These are phyloP conservation scores for Exidia glandulosa DNA, from an alignment of 768 basidiomycete genomes.

Conservation along the genomic window DNA sequence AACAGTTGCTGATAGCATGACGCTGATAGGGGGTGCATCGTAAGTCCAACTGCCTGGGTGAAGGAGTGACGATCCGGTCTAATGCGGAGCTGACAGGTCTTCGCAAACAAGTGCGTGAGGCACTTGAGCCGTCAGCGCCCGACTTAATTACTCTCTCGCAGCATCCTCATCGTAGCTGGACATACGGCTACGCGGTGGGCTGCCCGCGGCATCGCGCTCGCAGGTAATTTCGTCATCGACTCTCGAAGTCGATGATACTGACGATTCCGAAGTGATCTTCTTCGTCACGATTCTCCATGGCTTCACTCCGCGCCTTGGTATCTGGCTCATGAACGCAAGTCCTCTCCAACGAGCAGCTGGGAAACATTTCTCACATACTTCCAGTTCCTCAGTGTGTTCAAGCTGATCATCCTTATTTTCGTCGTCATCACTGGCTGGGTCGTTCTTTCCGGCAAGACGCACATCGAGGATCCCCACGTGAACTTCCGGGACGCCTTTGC, in stretches of 20 bases:
- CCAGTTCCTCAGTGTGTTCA: constrained; percentile 43
- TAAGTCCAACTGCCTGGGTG: background rate
- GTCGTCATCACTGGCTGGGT: constrained; percentile 49
- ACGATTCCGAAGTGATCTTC: constrained; percentile 30
- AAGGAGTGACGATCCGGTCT: constrained; percentile 1
- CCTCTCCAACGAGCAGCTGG: background rate
- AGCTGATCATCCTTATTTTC: constrained; percentile 41
- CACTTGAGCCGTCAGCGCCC: constrained; percentile 8
- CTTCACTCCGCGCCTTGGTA: constrained; percentile 35
- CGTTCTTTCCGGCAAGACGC: constrained; percentile 47
- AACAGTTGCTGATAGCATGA: background rate
- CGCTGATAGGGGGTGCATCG: background rate
- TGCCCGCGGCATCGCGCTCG: constrained; percentile 48
- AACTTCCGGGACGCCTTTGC: constrained; percentile 50
- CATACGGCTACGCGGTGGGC: constrained; percentile 32
- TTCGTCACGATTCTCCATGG: constrained; percentile 44
- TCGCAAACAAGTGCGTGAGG: constrained; percentile 19
- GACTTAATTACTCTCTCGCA: constrained; percentile 8
- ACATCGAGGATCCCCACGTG: constrained; percentile 41
- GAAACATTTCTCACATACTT: background rate
- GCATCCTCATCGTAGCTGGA: constrained; percentile 39
- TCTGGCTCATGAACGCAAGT: constrained; percentile 45
- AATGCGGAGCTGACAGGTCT: constrained; percentile 12
- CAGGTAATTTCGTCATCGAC: constrained; percentile 22
- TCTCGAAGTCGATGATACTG: background rate